Conservation (phyloP, 1,284 basidiomycete species). For the Apiotrichum gracile region DNA sequence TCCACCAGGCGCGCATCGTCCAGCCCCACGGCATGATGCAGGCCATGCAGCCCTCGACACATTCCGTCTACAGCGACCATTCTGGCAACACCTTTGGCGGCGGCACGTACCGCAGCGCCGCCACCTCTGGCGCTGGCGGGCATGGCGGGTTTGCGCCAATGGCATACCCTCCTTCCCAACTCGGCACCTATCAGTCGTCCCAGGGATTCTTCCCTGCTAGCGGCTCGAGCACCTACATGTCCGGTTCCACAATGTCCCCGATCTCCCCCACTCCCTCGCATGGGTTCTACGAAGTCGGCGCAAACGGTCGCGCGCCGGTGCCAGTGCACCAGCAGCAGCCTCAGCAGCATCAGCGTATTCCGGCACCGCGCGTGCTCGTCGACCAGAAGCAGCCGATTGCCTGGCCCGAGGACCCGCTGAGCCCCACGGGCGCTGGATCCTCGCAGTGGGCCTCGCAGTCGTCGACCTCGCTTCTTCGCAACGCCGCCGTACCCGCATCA, state of each 20-base stretch:
- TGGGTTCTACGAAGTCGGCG: not conserved
- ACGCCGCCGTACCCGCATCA: not conserved
- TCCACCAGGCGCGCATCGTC: not conserved
- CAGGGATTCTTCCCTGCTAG: not conserved
- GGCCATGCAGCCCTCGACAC: not conserved
- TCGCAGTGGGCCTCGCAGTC: not conserved
- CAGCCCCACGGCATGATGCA: not conserved
- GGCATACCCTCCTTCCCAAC: not conserved
- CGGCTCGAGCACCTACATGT: not conserved
- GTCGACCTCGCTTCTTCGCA: not conserved
- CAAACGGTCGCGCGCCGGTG: not conserved
- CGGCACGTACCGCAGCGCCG: not conserved
- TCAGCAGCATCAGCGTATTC: slow-evolving; percentile 2
- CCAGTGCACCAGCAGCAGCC: not conserved
- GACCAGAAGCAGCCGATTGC: slow-evolving; percentile 13
- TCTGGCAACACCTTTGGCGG: not conserved
- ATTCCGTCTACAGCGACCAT: not conserved
- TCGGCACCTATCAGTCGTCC: not conserved
- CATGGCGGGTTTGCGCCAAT: not conserved
- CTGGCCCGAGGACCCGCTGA: not conserved
- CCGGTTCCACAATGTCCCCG: not conserved
- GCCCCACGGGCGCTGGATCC: not conserved
- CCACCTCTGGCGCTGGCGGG: not conserved
- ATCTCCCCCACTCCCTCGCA: not conserved
- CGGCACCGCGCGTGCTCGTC: slow-evolving; percentile 12